These are phyloP conservation scores for Trametes villosa DNA, from an alignment of 768 basidiomycete genomes.

Conservation along the genomic window DNA sequence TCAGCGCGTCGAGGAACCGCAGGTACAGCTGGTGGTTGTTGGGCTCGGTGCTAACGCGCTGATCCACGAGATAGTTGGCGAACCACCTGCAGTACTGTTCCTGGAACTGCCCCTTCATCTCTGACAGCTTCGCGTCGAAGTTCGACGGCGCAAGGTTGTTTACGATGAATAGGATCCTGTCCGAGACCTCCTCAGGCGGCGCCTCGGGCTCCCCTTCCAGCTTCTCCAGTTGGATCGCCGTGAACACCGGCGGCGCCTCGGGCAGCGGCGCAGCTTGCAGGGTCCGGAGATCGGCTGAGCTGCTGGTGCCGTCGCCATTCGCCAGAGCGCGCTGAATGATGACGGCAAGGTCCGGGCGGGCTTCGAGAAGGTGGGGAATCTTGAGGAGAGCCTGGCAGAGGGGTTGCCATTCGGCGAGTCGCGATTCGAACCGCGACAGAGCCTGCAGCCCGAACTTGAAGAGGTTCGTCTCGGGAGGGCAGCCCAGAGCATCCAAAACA, in stretches of 20 bases:
- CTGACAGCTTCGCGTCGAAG: conserved; percentile 83
- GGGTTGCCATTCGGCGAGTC: conserved; percentile 90
- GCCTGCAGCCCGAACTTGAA: conserved; percentile 97
- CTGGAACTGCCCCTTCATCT: conserved; percentile 85
- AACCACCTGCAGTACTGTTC: conserved; percentile 93
- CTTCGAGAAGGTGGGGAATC: conserved; percentile 85
- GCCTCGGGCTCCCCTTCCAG: conserved; percentile 62
- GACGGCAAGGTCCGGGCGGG: conserved; percentile 78
- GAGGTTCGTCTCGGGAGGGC: conserved; percentile 87
- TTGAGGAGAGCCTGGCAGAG: conserved; percentile 87
- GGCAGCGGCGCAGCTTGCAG: conserved; percentile 37
- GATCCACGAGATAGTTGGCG: conserved; percentile 95
- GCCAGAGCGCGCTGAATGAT: conserved; percentile 73
- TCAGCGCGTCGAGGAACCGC: conserved; percentile 87
- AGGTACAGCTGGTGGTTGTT: conserved; percentile 97
- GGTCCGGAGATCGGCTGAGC: conserved; percentile 45
- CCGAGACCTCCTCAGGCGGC: conserved; percentile 87
- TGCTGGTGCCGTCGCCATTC: conserved; percentile 47
- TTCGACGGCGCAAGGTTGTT: conserved; percentile 97
- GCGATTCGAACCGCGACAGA: conserved; percentile 82
- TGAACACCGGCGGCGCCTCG: conserved; percentile 61
- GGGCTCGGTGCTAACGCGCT: conserved; percentile 93
- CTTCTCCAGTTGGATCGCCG: conserved; percentile 73
- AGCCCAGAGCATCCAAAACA: conserved; percentile 91
- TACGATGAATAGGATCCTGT: conserved; percentile 95